Evolutionary conservation across 257 asterid species (phyloP), one percentile per base, ranked within the genome.

Genomic region (Capsicum baccatum): DNA sequence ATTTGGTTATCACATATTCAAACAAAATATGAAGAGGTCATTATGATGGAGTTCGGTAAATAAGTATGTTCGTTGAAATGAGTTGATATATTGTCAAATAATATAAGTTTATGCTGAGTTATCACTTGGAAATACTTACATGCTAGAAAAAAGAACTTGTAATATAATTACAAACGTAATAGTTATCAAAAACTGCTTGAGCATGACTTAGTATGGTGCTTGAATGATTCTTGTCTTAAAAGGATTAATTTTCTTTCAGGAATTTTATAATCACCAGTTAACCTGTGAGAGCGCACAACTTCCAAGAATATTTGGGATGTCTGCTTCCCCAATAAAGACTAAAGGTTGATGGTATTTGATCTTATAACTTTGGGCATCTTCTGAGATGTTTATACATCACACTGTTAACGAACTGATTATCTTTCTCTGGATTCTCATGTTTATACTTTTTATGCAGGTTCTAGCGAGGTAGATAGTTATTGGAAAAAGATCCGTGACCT

Each of bases 311-410:
- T 93, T 95, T 81, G 98, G 99, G 86, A 95, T 94, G 98, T 93
- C 99, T 63, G 99, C 99, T 80, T 94, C 97, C 74, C 99, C 98
- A 55, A 92, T 96, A 86, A 96, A 96, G 89, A 89, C 98, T 44
- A 96, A 96, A 92, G 97, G 99, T 93, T 73, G 13, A 79, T 48
- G 52, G 64, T 82, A 57, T 81, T 17, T 16, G 59, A 83, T 64
- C 55, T 67, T 42, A 15, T 67, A 15, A 26, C 52, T 74, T 54
- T 64, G n/a, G 54, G 7, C 6, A 84, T 56, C 71, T 8, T n/a
- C 33, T 26, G 33, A 26, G 33, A 26, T 26, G 2, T 26, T 76
- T 76, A 11, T 14, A 26, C 81, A 9, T 76, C 81, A 26, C 4
- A 21, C 62, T 50, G 13, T 21, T 74, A 52, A 8, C 9, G 11